Percentiles rank a stretch among this genome's conserved stretches.
Evolutionary conservation across 805 yeast species (phyloP).

Genomic region (Tanozyma kutaoensis): DNA sequence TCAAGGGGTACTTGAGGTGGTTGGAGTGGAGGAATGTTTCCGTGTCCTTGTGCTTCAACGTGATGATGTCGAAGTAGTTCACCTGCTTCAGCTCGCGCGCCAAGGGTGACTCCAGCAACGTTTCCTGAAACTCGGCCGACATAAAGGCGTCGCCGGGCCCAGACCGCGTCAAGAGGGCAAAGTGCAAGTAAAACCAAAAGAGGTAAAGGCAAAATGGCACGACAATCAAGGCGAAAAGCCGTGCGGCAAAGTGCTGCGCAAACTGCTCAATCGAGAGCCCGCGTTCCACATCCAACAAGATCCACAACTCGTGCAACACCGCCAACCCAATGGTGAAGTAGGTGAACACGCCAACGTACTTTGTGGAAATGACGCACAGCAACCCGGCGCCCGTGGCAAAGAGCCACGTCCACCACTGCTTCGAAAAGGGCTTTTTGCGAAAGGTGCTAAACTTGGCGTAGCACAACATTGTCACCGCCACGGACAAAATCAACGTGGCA

Average conservation of each 20-base stretch:
- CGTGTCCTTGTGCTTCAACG: conserved; percentile 72
- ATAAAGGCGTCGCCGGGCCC: conserved; percentile 95
- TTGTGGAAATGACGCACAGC: conserved; percentile 88
- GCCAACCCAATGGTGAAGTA: conserved; percentile 80
- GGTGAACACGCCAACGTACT: conserved; percentile 92
- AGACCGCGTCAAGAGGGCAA: conserved; percentile 64
- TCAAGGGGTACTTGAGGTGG: conserved; percentile 58
- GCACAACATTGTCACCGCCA: conserved; percentile 67
- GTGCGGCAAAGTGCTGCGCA: conserved; percentile 58
- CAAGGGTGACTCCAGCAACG: conserved; percentile 71
- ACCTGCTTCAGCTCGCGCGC: conserved; percentile 60
- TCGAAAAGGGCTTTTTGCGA: conserved; percentile 52
- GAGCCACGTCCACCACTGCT: conserved; percentile 83
- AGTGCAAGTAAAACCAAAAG: conserved; percentile 88
- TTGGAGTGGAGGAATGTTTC: conserved; percentile 79
- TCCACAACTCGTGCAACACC: conserved; percentile 81
- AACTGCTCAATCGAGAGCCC: conserved; percentile 50
- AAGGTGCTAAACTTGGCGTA: conserved; percentile 67
- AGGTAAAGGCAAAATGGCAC: conserved; percentile 75
- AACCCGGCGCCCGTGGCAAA: conserved; percentile 70
- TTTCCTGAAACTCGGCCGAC: conserved; percentile 92
- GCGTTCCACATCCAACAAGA: conserved; percentile 54
- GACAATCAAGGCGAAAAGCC: conserved; percentile 58
- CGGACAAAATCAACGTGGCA: conserved; percentile 74
- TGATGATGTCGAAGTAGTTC: conserved; percentile 63